These are phyloP conservation scores for Entomortierella lignicola DNA, from an alignment of 192 early-diverging fungal genomes.

Conservation along the genomic window DNA sequence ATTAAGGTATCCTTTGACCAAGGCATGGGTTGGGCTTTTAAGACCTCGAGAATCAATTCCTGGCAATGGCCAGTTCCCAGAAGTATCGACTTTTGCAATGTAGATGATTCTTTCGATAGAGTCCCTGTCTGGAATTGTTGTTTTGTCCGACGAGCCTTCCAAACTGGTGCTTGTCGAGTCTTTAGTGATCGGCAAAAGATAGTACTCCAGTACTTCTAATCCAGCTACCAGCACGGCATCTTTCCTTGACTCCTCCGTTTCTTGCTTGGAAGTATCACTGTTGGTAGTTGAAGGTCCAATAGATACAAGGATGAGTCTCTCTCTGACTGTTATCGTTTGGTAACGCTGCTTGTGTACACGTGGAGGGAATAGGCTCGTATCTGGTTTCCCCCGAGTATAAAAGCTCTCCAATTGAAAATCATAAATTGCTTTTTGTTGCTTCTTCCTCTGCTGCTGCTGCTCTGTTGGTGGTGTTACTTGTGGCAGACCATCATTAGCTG, in stretches of 20 bases:
- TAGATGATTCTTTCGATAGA: constrained; percentile 38
- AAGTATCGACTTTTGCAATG: constrained; percentile 62
- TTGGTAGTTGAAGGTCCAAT: background rate
- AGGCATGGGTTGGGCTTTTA: constrained; percentile 25
- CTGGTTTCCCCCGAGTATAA: constrained; percentile 8
- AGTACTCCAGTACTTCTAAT: constrained; percentile 43
- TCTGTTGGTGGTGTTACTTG: background rate
- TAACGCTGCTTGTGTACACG: constrained; percentile 18
- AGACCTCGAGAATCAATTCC: background rate
- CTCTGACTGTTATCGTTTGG: constrained; percentile 22
- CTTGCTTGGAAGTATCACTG: background rate
- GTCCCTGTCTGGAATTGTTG: background rate
- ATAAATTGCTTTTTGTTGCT: background rate
- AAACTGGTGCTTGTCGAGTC: background rate
- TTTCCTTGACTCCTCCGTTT: background rate
- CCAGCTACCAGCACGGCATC: constrained; percentile 26
- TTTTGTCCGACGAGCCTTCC: background rate
- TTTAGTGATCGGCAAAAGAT: background rate
- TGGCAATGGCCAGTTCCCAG: constrained; percentile 44
- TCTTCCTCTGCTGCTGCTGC: background rate
- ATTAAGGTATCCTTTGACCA: constrained; percentile 54
- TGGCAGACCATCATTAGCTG: too few relatives aligned
- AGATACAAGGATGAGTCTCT: constrained; percentile 30
- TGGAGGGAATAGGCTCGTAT: constrained; percentile 19
- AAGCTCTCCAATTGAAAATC: constrained; percentile 41